Base-by-base conservation (phyloP, 2,329 filamentous ascomycete species). In the Neocucurbitaria cava region DNA sequence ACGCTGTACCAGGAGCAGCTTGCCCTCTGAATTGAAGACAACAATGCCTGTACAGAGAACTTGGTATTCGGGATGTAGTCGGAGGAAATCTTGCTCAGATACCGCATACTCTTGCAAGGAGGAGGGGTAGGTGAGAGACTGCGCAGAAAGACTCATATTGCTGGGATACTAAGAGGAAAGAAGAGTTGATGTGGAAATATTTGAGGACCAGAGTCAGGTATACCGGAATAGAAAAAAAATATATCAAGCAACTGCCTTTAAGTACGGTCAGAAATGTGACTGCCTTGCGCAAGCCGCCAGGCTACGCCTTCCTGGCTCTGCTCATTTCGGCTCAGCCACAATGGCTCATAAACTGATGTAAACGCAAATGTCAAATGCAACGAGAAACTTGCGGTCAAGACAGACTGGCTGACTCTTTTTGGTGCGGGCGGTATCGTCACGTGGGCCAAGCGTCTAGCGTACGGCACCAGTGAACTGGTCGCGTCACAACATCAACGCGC, bases 1-100 rank as follows among this genome's bases (percentile, higher is more conserved):
- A 18, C 74, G 71, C 57, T 75, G 72, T 21, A 76, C 69, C 13
- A 76, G 63, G 7, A 76, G 64, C 30, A 76, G 36, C 33, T 69
- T 70, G 6, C 66, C 65, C 15, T 73, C 59, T 10, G 52, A 39
- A 46, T 75, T 61, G 58, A 76, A 76, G 1, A 76, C 65, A 1
- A 69, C 56, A 21, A 68, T 63, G 13, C 73, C 73, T 6, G 66
- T 68, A 17, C 58, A 70, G 11, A 76, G 51, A 8, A 64, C 48
- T n/a, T 69, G 39, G 41, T 68, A 68, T 26, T 73, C 54, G 9
- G 63, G 43, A 50, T 74, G 65, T 28, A 65, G 62, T 23, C 50
- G 48, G 4, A 73, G 58, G 38, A 64, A 76, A 2, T 68, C 67
- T 23, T 62, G 49, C 20, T 64, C 69, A n/a, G 64, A 41, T 26